Evolutionary conservation across 148 eudicot species (phyloP).

Genomic region (Cornus controversa): DNA sequence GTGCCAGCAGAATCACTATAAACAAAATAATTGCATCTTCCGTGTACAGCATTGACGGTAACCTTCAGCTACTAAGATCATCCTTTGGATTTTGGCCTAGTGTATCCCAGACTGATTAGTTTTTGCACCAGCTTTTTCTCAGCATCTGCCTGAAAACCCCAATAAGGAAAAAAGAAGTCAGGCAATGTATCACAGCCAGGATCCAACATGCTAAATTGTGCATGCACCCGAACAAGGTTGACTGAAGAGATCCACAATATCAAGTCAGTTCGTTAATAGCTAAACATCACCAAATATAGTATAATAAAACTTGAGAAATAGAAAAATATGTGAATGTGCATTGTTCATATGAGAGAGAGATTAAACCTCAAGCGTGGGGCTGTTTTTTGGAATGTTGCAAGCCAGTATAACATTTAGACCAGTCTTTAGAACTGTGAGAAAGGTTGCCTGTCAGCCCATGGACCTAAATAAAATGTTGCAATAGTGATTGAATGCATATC

Average conservation of each 20-base stretch:
- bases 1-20: not conserved
- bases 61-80: not conserved
- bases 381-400: not conserved
- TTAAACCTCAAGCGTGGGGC: not conserved
- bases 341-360: not conserved
- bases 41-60: not conserved
- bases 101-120: not conserved
- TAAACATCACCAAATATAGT: too few species aligned
- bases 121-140: not conserved
- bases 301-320: too few species aligned
- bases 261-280: too few species aligned
- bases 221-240: too few species aligned
- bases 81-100: not conserved
- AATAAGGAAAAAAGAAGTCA: not conserved
- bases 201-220: too few species aligned
- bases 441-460: not conserved
- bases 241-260: too few species aligned
- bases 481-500: not conserved
- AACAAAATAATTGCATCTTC: not conserved
- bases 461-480: not conserved
- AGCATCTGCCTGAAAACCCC: not conserved
- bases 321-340: too few species aligned
- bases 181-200: not conserved
- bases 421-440: not conserved
- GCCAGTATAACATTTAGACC: not conserved